These are phyloP conservation scores for Heliamphora exappendiculata DNA, from an alignment of 148 eudicot genomes.

Conservation along the genomic window DNA sequence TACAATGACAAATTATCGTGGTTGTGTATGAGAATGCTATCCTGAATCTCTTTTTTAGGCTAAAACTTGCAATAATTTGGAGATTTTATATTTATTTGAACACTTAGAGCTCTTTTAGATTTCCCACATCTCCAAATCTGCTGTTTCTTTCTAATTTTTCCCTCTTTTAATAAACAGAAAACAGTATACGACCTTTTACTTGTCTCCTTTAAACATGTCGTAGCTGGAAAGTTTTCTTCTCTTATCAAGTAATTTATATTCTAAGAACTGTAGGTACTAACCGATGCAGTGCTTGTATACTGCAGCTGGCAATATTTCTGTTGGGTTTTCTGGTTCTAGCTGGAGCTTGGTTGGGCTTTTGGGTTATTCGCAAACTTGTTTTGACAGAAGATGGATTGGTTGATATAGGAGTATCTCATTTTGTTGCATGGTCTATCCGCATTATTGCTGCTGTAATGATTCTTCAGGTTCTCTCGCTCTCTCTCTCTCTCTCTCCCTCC, in stretches of 20 bases:
- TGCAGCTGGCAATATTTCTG: conserved; percentile 68
- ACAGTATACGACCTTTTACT: background rate
- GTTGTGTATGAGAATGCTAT: background rate
- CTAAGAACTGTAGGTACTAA: background rate
- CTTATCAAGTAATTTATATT: background rate
- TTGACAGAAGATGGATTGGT: conserved; percentile 72
- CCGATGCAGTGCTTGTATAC: conserved; percentile 14
- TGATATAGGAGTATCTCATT: conserved; percentile 54
- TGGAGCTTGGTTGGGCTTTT: conserved; percentile 98
- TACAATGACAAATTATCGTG: background rate
- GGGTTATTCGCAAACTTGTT: conserved; percentile 82
- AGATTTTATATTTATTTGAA: background rate
- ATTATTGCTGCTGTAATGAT: conserved; percentile 61
- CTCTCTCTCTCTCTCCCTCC: background rate
- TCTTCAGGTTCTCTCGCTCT: conserved; percentile 54
- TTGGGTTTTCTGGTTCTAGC: conserved; percentile 53
- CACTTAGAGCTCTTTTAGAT: background rate
- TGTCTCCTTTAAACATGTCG: background rate
- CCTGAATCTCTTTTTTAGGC: background rate
- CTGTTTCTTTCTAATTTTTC: background rate
- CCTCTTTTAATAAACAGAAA: background rate
- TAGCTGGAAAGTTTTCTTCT: background rate
- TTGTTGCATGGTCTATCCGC: conserved; percentile 82
- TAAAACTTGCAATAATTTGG: background rate
- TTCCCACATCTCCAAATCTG: background rate